Evolutionary conservation across 805 yeast species (phyloP), one percentile per base, ranked within the genome.

Genomic region (Hanseniaspora meyeri): DNA sequence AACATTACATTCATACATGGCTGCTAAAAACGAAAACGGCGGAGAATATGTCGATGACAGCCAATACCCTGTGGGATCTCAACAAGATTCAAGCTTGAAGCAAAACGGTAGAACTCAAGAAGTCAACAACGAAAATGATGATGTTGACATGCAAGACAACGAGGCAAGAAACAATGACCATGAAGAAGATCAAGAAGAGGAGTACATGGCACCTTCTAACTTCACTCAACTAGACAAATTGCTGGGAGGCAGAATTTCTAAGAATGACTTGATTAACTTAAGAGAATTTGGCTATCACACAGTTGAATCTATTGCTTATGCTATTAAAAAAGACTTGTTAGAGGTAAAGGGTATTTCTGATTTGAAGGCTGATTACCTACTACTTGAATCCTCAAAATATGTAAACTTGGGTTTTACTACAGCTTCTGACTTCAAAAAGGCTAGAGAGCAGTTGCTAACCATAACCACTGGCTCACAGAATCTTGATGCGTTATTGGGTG

Each of bases 331-430:
- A 62, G 81, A 79, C 6, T 73, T 91, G 45, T 70, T 87, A 45
- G 77, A 77, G 8, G 85, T 93, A 42, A 89, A 87, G 67, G 98
- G 98, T 47, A 89, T 93, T 38, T 85, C 95, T 11, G 98, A 93
- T 66, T 91, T 91, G 54, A 93, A 93, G 67, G 97, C 97, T 0
- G 97, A 88, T 63, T 81, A 82, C 62, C 72, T 93, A 52, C 73
- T 90, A 51, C 76, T 76, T 45, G 96, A 87, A 63, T 96, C 97
- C 0, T 78, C 91, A 42, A 82, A 85, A 63, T 72, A 82, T 49
- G 97, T 91, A 2, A 96, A 96, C 8, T 79, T 93, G 83, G 98
- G 98, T 0, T 93, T 93, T 73, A 91, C 96, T 24, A 91, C 97
- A 0, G 98, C 97, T 2, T 83, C 95, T 1, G 97, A 89, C 67